A percentile compares a stretch with the other conserved stretches of the same genome.
phyloP scores from a whole-genome alignment of 2,329 filamentous ascomycete genomes.

The Aspergillus fischeri region DNA sequence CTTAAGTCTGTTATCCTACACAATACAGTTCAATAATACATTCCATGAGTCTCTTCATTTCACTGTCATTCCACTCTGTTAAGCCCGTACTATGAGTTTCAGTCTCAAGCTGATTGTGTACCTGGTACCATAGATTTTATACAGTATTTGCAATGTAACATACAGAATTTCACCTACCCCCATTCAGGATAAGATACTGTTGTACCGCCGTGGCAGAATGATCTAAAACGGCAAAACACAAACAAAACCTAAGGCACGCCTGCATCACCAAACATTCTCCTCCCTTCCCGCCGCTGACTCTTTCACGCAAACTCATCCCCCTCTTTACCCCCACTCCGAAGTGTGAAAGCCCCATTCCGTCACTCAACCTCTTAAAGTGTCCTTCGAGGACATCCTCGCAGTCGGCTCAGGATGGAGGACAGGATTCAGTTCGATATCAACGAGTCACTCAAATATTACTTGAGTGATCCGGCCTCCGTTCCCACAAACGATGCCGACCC shows the following conservation, averaged over 20 bases:
- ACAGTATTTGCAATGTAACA: neutral
- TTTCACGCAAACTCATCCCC: conserved; percentile 13
- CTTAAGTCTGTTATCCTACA: neutral
- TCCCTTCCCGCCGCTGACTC: conserved; percentile 10
- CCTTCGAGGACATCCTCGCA: conserved; percentile 15
- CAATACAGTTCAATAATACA: neutral
- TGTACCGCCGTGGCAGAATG: neutral
- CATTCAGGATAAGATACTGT: neutral
- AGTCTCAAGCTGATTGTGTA: no score
- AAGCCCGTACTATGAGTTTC: no score
- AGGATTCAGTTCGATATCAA: conserved; percentile 87
- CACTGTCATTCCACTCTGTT: neutral
- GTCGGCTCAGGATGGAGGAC: conserved; percentile 56
- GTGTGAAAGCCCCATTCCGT: neutral
- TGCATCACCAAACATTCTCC: conserved; percentile 2
- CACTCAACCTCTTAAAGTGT: conserved; percentile 6
- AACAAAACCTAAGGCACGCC: conserved; percentile 19
- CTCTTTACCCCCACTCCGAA: neutral
- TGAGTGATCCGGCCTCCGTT: conserved; percentile 83
- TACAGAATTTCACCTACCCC: neutral
- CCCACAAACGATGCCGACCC: conserved; percentile 81
- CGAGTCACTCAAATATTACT: conserved; percentile 91
- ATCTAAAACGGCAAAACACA: conserved; percentile 26
- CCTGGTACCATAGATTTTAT: neutral
- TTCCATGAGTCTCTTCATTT: neutral